phyloP scores from a whole-genome alignment of 2,329 filamentous ascomycete species.

The Epichloe bromicola region DNA sequence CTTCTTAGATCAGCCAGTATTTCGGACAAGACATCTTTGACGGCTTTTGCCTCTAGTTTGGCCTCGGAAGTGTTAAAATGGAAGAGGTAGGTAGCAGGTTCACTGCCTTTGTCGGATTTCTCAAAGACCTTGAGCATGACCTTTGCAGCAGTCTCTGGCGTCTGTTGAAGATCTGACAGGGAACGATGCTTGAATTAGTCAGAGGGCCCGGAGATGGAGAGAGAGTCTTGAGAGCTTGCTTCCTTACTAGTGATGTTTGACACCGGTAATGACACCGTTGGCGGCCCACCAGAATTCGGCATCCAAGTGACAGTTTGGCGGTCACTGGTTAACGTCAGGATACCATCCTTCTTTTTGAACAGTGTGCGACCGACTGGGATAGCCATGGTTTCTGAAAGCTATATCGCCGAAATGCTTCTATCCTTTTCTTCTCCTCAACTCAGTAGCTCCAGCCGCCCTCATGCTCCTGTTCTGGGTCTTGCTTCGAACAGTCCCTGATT shows the following conservation, averaged over 20 bases:
- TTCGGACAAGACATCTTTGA: conserved; percentile 70
- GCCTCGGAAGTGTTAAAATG: conserved; percentile 75
- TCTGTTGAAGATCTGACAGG: conserved; percentile 75
- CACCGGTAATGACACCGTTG: conserved; percentile 57
- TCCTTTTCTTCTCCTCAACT: not conserved
- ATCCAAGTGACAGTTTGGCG: conserved; percentile 70
- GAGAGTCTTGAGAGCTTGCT: conserved; percentile 1
- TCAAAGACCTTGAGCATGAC: conserved; percentile 90
- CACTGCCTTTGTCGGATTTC: conserved; percentile 43
- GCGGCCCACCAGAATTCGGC: conserved; percentile 49
- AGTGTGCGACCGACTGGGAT: conserved; percentile 52
- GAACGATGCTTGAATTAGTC: not conserved
- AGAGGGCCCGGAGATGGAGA: not conserved
- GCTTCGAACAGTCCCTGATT: not conserved
- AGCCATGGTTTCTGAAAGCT: conserved; percentile 30
- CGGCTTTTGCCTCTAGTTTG: conserved; percentile 67
- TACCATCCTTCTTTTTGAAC: conserved; percentile 96
- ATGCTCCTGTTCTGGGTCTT: not conserved
- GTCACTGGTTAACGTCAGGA: conserved; percentile 62
- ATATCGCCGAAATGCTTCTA: not conserved
- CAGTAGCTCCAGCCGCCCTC: not conserved
- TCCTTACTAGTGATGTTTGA: conserved; percentile 65
- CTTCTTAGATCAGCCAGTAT: conserved; percentile 60
- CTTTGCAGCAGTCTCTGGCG: conserved; percentile 74
- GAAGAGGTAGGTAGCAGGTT: conserved; percentile 67